Conservation (phyloP, 306 rosid species). For the Dalbergia cochinchinensis region DNA sequence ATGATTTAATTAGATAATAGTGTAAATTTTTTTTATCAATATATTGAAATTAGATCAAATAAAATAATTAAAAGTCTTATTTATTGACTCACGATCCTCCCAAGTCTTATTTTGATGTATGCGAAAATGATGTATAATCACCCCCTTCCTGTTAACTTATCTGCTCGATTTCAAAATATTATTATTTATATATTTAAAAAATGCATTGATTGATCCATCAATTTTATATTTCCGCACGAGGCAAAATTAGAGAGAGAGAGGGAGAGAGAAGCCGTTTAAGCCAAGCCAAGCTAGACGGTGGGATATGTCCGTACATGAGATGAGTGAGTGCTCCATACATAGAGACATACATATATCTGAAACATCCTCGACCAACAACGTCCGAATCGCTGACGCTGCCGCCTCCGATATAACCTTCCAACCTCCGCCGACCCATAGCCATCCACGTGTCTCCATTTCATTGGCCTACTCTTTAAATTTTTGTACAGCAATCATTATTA, state of each 20-base stretch:
- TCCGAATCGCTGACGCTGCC: conserved; percentile 44
- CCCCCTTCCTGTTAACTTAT: background rate
- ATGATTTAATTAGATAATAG: no score
- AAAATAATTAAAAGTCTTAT: no score
- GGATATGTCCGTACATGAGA: conserved; percentile 9
- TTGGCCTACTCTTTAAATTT: conserved; percentile 1
- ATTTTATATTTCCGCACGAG: conserved; percentile 7
- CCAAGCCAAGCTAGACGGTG: conserved; percentile 28
- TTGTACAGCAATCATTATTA: no score
- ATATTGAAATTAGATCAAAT: no score
- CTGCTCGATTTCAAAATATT: background rate
- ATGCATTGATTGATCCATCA: background rate
- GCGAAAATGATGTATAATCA: background rate
- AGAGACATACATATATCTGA: background rate
- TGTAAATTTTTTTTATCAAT: no score
- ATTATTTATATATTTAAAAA: background rate
- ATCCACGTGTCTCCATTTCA: conserved; percentile 50
- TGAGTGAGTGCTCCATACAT: background rate
- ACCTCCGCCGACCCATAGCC: background rate
- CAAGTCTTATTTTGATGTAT: background rate
- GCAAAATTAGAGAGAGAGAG: background rate
- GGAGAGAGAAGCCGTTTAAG: background rate
- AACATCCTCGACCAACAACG: conserved; percentile 59
- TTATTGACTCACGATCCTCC: background rate
- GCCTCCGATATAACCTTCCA: background rate